Percentiles rank a stretch among this genome's conserved stretches.
Conservation (phyloP, 441 rosid species). For the Gossypium gossypioides region DNA sequence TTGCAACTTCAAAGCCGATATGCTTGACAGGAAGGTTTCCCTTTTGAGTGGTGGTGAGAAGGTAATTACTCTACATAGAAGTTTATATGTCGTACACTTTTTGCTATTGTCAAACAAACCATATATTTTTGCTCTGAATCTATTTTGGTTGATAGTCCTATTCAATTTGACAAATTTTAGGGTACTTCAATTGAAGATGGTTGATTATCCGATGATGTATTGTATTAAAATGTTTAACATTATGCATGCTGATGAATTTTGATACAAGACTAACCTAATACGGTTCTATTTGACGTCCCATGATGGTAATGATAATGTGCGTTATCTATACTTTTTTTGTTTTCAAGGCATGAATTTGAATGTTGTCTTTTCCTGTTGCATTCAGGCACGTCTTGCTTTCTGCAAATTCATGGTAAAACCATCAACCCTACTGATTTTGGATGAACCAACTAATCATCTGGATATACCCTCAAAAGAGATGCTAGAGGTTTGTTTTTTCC, state of each 20-base stretch:
- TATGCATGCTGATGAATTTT: neutral
- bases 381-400: conserved; percentile 85
- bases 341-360: neutral
- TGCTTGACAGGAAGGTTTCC: conserved; percentile 87
- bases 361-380: conserved; percentile 1
- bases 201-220: neutral
- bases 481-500: conserved; percentile 63
- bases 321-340: neutral
- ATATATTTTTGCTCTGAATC: neutral
- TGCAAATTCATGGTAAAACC: conserved; percentile 97
- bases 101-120: neutral
- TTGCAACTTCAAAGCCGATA: conserved; percentile 89
- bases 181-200: neutral
- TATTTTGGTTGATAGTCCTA: neutral
- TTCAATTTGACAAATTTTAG: neutral
- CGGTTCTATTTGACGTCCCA: neutral
- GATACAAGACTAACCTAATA: neutral
- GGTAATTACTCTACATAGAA: conserved; percentile 28
- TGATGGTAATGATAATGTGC: neutral
- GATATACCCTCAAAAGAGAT: conserved; percentile 96
- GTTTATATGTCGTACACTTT: neutral
- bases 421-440: conserved; percentile 68
- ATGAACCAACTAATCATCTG: conserved; percentile 91
- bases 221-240: neutral
- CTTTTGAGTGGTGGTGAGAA: conserved; percentile 95